Conservation (phyloP, 202 grass and related monocot species). For the Digitaria exilis region DNA sequence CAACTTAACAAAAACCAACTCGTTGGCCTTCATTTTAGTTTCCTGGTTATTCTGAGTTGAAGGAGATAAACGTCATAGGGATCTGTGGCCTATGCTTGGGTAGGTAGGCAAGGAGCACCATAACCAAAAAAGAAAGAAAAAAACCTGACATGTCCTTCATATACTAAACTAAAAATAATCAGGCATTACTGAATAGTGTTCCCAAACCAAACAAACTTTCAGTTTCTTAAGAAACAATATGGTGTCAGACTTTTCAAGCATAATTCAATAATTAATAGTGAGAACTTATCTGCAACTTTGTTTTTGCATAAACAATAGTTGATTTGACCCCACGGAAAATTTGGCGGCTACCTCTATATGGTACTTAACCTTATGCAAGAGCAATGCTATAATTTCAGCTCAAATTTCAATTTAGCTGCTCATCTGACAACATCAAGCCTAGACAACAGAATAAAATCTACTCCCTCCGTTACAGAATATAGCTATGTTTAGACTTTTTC, state of each 20-base stretch:
- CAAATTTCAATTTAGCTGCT: no score
- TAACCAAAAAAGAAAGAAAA: not conserved
- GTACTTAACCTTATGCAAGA: not conserved
- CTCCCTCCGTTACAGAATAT: no score
- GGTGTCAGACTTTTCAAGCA: not conserved
- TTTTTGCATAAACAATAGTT: not conserved
- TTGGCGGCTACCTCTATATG: not conserved
- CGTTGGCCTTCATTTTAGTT: not conserved
- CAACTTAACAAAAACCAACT: not conserved
- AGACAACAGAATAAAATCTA: constrained; percentile 11
- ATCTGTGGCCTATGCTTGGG: not conserved
- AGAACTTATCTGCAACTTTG: not conserved
- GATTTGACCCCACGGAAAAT: not conserved
- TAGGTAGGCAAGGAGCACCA: not conserved
- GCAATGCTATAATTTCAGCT: no score
- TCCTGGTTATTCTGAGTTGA: not conserved
- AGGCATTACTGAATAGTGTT: not conserved
- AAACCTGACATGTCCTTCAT: not conserved
- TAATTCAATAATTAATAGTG: not conserved
- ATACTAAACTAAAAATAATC: not conserved
- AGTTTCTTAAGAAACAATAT: not conserved
- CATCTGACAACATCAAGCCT: not conserved
- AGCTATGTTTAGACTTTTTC: no score
- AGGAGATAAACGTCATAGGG: not conserved
- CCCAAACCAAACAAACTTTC: not conserved